These are phyloP conservation scores for Stagonosporopsis tanaceti DNA, from an alignment of 2,329 filamentous ascomycete species.

Conservation along the genomic window DNA sequence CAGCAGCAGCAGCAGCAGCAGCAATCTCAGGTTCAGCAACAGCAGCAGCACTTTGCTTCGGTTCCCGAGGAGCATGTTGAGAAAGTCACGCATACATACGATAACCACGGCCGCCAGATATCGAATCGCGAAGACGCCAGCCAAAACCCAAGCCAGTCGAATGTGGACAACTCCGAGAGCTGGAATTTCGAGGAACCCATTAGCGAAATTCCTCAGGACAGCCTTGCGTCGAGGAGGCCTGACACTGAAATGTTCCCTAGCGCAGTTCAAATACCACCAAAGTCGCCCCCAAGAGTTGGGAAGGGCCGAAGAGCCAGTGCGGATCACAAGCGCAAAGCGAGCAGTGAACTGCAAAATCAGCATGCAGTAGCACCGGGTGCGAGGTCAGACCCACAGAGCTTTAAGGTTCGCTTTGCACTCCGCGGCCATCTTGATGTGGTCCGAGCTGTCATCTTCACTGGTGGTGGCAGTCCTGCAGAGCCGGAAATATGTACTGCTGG, in stretches of 20 bases:
- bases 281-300: slow-evolving; percentile 75
- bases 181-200: slow-evolving; percentile 93
- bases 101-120: slow-evolving; percentile 64
- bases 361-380: slow-evolving; percentile 52
- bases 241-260: slow-evolving; percentile 89
- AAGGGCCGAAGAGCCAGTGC: slow-evolving; percentile 81
- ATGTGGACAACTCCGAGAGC: slow-evolving; percentile 68
- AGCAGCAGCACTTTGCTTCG: slow-evolving; percentile 49
- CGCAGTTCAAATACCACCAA: slow-evolving; percentile 77
- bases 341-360: slow-evolving; percentile 68
- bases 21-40: slow-evolving; percentile 6
- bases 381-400: slow-evolving; percentile 76
- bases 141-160: slow-evolving; percentile 47
- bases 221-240: slow-evolving; percentile 69
- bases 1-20: slow-evolving; percentile 31
- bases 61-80: slow-evolving; percentile 64
- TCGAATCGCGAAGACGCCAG: slow-evolving; percentile 53
- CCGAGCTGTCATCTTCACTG: slow-evolving; percentile 93
- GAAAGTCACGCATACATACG: slow-evolving; percentile 65
- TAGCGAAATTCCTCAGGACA: slow-evolving; percentile 63
- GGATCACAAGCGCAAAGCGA: slow-evolving; percentile 64
- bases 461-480: slow-evolving; percentile 92
- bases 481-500: slow-evolving; percentile 96
- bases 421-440: slow-evolving; percentile 94
- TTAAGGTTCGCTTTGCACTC: slow-evolving; percentile 92